phyloP scores from a whole-genome alignment of 768 basidiomycete genomes.

The Goffeauzyma gilvescens region DNA sequence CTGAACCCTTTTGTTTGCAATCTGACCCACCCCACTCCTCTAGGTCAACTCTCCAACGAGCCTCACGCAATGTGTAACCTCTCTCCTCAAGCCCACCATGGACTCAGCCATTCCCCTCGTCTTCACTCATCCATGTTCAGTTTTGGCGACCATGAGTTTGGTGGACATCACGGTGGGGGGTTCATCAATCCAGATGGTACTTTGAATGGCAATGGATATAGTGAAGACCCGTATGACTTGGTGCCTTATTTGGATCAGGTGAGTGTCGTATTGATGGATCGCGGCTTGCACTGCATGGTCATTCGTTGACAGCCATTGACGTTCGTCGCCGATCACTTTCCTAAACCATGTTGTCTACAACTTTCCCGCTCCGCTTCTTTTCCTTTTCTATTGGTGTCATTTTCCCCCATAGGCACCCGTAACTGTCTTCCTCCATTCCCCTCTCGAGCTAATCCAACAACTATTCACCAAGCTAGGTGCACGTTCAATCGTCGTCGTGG shows the following conservation, averaged over 20 bases:
- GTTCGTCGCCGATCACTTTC: no score
- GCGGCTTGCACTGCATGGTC: no score
- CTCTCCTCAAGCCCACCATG: conserved; percentile 16
- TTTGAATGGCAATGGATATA: no score
- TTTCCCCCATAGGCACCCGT: conserved; percentile 52
- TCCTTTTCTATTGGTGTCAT: no score
- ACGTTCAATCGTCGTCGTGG: conserved; percentile 67
- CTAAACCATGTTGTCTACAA: no score
- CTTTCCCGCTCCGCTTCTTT: no score
- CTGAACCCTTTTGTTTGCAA: neutral
- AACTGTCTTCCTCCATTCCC: conserved; percentile 61
- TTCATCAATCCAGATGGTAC: no score
- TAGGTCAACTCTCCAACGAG: conserved; percentile 42
- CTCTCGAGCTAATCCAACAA: conserved; percentile 79
- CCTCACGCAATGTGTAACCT: conserved; percentile 52
- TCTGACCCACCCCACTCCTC: neutral
- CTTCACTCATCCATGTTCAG: conserved; percentile 19
- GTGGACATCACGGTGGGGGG: conserved; percentile 3
- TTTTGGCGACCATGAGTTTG: conserved; percentile 15
- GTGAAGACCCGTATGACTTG: conserved; percentile 41
- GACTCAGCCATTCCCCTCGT: conserved; percentile 1
- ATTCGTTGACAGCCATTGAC: no score
- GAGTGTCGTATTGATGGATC: conserved; percentile 9
- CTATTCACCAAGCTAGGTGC: conserved; percentile 88
- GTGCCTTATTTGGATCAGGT: conserved; percentile 82